Base-by-base conservation (phyloP, 2,329 filamentous ascomycete genomes). In the Scopulariopsis brevicaulis region DNA sequence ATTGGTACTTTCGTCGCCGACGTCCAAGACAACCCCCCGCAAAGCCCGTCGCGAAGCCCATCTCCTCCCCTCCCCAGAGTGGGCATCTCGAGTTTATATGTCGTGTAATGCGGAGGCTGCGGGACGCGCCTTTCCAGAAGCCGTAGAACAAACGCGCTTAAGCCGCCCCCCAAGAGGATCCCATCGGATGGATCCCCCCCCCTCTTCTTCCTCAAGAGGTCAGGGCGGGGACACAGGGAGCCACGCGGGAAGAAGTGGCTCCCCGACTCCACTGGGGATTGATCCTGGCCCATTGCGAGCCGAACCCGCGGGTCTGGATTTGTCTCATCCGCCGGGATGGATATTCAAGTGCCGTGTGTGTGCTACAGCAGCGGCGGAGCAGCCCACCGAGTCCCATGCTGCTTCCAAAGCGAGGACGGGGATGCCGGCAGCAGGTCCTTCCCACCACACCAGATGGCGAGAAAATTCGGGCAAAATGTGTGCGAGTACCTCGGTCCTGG, bases 241-340 rank as follows among this genome's bases (percentile, higher is more conserved):
- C 54, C 54, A 50, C 54, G 48, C 54, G 54, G 54, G 54, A 55
- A 55, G 54, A 22, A 32, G 54, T 55, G 54, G 54, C 24, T 32
- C 54, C 54, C 54, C 35, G 18, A 34, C 54, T 56, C 54, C 54
- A 56, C 54, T 22, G 40, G 54, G 40, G 54, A 56, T 46, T n/a
- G 40, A 46, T 50, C 54, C 54, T 48, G 40, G 48, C 32, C 53
- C 40, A 43, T 20, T 55, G 32, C 20, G 20, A 50, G 46, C 46
- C 20, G n/a, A n/a, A 24, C 22, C 8, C 4, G 46, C 5, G 46
- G 22, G 22, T 12, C 11, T 50, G 8, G 46, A 50, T 24, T 7
- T 50, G 15, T 46, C 40, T 46, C 40, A 40, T 10, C 14, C 15
- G n/a, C 18, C n/a, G 15, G 40, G 40, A 46, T 7, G 15, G 15